Evolutionary conservation across 2,329 filamentous ascomycete species (phyloP).

Genomic region (Rutstroemia sp.): DNA sequence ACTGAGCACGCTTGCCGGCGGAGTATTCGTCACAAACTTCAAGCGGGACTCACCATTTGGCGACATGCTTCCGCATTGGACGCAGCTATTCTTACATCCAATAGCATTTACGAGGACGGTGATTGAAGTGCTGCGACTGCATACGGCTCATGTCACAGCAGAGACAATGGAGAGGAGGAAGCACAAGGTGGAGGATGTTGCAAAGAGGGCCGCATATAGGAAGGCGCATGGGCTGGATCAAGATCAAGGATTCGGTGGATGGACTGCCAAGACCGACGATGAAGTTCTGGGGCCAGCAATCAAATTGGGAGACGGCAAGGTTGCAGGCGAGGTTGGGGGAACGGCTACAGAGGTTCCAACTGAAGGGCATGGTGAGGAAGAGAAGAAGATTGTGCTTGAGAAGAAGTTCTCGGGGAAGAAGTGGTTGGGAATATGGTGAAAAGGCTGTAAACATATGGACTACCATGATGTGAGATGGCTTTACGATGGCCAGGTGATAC

Average conservation of each 20-base stretch:
- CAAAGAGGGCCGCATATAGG: constrained; percentile 79
- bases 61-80: constrained; percentile 67
- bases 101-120: constrained; percentile 57
- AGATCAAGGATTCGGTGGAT: constrained; percentile 46
- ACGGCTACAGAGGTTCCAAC: background rate
- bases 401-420: constrained; percentile 59
- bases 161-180: constrained; percentile 65
- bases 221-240: constrained; percentile 76
- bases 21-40: constrained; percentile 74
- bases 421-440: constrained; percentile 75
- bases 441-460: background rate
- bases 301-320: constrained; percentile 16
- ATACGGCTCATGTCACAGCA: constrained; percentile 63
- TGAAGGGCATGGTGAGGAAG: background rate
- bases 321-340: background rate
- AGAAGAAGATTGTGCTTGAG: constrained; percentile 30
- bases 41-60: constrained; percentile 69
- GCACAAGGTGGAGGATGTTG: constrained; percentile 72
- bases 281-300: constrained; percentile 29
- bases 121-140: constrained; percentile 67
- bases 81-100: constrained; percentile 63
- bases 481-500: constrained; percentile 1
- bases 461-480: background rate
- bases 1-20: constrained; percentile 51
- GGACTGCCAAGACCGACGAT: constrained; percentile 34